These are phyloP conservation scores for Dorcoceras hygrometricum DNA, from an alignment of 257 asterid species.

Conservation along the genomic window DNA sequence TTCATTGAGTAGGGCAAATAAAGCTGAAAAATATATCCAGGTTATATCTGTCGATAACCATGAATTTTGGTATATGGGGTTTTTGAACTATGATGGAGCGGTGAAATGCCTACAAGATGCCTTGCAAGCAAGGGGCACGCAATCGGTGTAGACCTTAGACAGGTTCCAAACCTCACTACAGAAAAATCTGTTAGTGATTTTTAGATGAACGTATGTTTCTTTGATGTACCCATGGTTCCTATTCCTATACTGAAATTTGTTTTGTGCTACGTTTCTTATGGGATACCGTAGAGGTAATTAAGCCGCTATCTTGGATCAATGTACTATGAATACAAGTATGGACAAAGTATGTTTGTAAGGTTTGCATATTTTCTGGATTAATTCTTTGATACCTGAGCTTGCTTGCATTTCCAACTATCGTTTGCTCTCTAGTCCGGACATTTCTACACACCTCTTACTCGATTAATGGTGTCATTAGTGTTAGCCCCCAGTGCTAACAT, in stretches of 20 bases:
- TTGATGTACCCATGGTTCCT: background rate
- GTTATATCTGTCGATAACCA: constrained; percentile 84
- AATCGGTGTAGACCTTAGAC: constrained; percentile 36
- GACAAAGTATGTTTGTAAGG: background rate
- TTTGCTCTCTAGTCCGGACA: too few relatives aligned
- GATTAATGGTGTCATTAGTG: too few relatives aligned
- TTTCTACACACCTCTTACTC: too few relatives aligned
- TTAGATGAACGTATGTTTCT: background rate
- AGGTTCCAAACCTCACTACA: constrained; percentile 1
- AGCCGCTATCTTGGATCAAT: background rate
- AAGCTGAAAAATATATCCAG: constrained; percentile 83
- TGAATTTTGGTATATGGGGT: constrained; percentile 98
- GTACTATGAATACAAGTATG: background rate
- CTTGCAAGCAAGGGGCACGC: constrained; percentile 35
- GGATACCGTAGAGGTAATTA: background rate
- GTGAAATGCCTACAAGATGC: constrained; percentile 64
- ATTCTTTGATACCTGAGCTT: background rate
- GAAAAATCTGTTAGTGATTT: background rate
- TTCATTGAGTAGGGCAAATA: constrained; percentile 66
- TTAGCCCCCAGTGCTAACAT: too few relatives aligned
- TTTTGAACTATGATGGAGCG: constrained; percentile 69
- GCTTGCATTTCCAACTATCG: background rate
- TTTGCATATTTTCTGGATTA: background rate
- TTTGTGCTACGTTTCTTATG: background rate
- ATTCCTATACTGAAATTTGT: background rate